Evolutionary conservation across 306 rosid species (phyloP), one percentile per base, ranked within the genome.

Genomic region (Ochetophila trinervis): DNA sequence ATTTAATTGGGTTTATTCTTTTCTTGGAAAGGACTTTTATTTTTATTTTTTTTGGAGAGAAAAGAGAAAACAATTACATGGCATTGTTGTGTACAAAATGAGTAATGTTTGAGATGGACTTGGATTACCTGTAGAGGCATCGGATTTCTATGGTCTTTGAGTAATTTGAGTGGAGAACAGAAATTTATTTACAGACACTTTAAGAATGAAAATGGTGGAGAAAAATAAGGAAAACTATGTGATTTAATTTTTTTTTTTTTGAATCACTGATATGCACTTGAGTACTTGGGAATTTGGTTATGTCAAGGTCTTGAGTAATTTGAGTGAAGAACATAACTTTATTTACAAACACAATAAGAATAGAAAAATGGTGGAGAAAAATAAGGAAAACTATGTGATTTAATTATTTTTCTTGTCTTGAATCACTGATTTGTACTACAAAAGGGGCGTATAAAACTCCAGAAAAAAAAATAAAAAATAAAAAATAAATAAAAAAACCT

Each of bases 401-500:
- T 20, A 74, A n/a, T n/a, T n/a, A n/a, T n/a, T n/a, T n/a, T n/a
- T n/a, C 13, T 10, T 10, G 11, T 45, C 8, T 45, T 12, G 50
- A 45, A 78, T 63, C 13, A 67, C 37, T 71, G 76, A 67, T 64
- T 45, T 78, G 76, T 65, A 53, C 24, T 79, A 85, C 80, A 79
- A n/a, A 42, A 76, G 57, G 66, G 50, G 69, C 34, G 68, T 67
- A 56, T 50, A 63, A 53, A 45, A n/a, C 48, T 56, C 9, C 27
- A 57, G n/a, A n/a, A n/a, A n/a, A n/a, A 51, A 47, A n/a, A n/a
- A n/a, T n/a, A n/a, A n/a, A n/a, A n/a, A n/a, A n/a, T n/a, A n/a
- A n/a, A n/a, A n/a, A n/a, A n/a, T n/a, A 60, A 20, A 71, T n/a
- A n/a, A n/a, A 68, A 70, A 76, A 72, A 92, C 95, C 96, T 66